Evolutionary conservation across 768 basidiomycete genomes (phyloP).

Genomic region (Lentinus tigrinus): DNA sequence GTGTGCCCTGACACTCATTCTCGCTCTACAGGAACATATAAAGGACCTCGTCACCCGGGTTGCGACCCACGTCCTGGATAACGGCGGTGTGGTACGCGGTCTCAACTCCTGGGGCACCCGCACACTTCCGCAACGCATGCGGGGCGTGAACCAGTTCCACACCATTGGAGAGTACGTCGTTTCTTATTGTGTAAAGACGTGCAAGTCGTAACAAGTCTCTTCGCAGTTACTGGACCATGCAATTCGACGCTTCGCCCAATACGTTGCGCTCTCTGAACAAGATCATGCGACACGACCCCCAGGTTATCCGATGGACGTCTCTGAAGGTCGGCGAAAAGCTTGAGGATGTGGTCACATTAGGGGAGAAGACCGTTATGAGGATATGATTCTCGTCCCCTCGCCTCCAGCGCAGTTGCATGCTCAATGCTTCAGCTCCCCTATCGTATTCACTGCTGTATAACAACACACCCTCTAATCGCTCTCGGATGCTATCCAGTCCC

Average conservation of each 20-base stretch:
- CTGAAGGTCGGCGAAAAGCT: constrained; percentile 74
- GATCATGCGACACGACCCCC: constrained; percentile 74
- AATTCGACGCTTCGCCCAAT: constrained; percentile 83
- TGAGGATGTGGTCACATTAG: constrained; percentile 59
- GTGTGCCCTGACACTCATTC: background rate
- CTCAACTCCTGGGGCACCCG: constrained; percentile 75
- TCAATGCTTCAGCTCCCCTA: background rate
- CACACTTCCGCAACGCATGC: constrained; percentile 74
- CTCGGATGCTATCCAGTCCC: background rate
- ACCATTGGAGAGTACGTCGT: constrained; percentile 72
- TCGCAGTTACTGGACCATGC: constrained; percentile 83
- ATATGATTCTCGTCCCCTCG: background rate
- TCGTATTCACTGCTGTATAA: constrained; percentile 9
- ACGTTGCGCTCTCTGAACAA: constrained; percentile 63
- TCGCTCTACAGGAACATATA: constrained; percentile 59
- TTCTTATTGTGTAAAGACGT: background rate
- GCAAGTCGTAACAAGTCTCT: constrained; percentile 6
- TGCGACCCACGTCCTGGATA: constrained; percentile 67
- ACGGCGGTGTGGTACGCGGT: constrained; percentile 80
- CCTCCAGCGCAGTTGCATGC: background rate
- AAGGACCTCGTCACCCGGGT: constrained; percentile 71
- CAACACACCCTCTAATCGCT: background rate
- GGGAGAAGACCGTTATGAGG: constrained; percentile 9
- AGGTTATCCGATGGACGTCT: constrained; percentile 80
- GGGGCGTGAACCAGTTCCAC: constrained; percentile 54